Evolutionary conservation across 352 stramenopile species (phyloP), one percentile per base, ranked within the genome.

Genomic region (Phytopythium sindhum): DNA sequence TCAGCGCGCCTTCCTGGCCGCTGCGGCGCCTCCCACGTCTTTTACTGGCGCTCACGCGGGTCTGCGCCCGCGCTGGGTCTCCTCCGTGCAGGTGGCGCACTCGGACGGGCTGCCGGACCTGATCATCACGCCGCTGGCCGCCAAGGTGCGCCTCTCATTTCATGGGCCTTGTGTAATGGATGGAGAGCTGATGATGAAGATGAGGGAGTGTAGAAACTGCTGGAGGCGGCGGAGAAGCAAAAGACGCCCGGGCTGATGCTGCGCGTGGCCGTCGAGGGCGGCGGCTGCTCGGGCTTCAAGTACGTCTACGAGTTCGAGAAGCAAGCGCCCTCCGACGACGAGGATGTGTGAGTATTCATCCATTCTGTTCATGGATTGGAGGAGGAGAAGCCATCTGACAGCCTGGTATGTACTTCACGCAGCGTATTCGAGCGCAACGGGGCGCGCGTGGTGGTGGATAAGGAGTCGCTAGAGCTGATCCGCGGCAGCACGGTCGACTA

Each of bases 401-500:
- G n/a, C n/a, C n/a, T n/a, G n/a, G n/a, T 10, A 23, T 28, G 6
- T 51, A 60, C 2, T 11, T 60, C 2, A 63, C 37, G 19, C 51
- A 84, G 70, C 51, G 77, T 97, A 48, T 97, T 97, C 67, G 86
- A 96, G 71, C 86, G 93, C 57, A 79, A 97, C 62, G 90, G 88
- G 21, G 84, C 80, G 24, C 71, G 80, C 41, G 83, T 98, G 51
- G 91, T 98, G 48, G 87, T 98, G 52, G 94, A 98, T 73, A 90
- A 90, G 59, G 84, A 86, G 54, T 98, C 94, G 45, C 82, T 99
- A 35, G 93, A 98, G 52, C 93, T 99, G 24, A 84, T 99, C 51
- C 74, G 77, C 67, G 86, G 86, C 64, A 95, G 91, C 60, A 99
- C 93, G 10, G 82, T 99, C 57, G 97, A 99, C 73, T 99, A 93